phyloP scores from a whole-genome alignment of 768 basidiomycete species.

The Leccinum rimulosum region DNA sequence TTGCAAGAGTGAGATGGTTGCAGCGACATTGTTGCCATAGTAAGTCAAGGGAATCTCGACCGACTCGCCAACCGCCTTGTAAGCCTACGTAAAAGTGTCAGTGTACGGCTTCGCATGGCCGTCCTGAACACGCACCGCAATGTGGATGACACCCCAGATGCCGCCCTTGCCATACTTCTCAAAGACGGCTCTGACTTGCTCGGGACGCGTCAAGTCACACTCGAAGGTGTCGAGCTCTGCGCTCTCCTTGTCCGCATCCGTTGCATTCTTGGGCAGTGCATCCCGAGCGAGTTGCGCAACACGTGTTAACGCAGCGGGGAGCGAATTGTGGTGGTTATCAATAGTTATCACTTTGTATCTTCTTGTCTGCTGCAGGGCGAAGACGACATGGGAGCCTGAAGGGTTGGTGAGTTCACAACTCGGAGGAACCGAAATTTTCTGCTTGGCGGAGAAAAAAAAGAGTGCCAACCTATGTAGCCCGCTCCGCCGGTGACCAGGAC shows the following conservation, averaged over 20 bases:
- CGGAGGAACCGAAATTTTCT: slow-evolving; percentile 1
- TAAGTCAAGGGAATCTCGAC: slow-evolving; percentile 90
- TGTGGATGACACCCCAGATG: slow-evolving; percentile 95
- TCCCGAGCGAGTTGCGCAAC: slow-evolving; percentile 78
- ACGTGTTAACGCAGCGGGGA: slow-evolving; percentile 67
- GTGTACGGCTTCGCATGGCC: neutral
- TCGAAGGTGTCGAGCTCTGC: slow-evolving; percentile 65
- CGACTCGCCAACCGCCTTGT: slow-evolving; percentile 98
- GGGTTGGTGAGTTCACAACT: slow-evolving; percentile 10
- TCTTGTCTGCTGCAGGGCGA: slow-evolving; percentile 78
- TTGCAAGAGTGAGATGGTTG: slow-evolving; percentile 83
- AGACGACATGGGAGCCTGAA: slow-evolving; percentile 91
- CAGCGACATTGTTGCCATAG: slow-evolving; percentile 91
- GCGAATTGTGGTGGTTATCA: slow-evolving; percentile 95
- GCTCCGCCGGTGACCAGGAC: slow-evolving; percentile 79
- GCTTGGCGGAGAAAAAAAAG: neutral
- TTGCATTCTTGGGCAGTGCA: slow-evolving; percentile 63
- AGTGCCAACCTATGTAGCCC: slow-evolving; percentile 77
- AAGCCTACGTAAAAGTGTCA: slow-evolving; percentile 54
- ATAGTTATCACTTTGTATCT: slow-evolving; percentile 91
- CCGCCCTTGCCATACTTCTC: slow-evolving; percentile 82
- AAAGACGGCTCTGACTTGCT: slow-evolving; percentile 76
- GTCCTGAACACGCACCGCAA: slow-evolving; percentile 63
- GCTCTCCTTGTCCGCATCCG: slow-evolving; percentile 67
- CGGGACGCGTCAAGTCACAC: slow-evolving; percentile 73